A percentile compares a stretch with the other conserved stretches of the same genome.
Conservation (phyloP, 306 rosid genomes). For the Potentilla sterilis region DNA sequence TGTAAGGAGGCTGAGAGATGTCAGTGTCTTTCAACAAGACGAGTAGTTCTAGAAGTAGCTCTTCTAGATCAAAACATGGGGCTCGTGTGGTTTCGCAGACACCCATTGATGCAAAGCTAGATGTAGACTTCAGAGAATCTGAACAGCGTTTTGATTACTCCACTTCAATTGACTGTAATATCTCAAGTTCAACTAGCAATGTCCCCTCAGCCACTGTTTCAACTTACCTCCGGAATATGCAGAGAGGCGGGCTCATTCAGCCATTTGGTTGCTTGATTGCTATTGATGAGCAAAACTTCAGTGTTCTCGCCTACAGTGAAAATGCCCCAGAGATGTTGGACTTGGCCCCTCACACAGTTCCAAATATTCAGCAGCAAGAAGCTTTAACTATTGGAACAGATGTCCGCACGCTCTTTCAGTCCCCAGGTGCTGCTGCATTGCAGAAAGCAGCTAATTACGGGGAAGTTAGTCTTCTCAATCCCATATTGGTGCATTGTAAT, state of each 20-base stretch:
- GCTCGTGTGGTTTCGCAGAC: conserved; percentile 35
- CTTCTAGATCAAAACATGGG: conserved; percentile 28
- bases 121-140: conserved; percentile 32
- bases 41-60: conserved; percentile 27
- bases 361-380: conserved; percentile 41
- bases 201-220: conserved; percentile 37
- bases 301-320: conserved; percentile 41
- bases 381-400: conserved; percentile 42
- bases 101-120: conserved; percentile 43
- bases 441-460: conserved; percentile 38
- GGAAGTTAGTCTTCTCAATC: conserved; percentile 44
- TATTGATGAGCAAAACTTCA: conserved; percentile 32
- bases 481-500: conserved; percentile 39
- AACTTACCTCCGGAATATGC: conserved; percentile 41
- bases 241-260: conserved; percentile 43
- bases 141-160: conserved; percentile 28
- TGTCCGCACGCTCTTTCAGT: conserved; percentile 37
- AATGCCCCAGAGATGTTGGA: conserved; percentile 51
- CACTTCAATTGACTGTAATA: conserved; percentile 30
- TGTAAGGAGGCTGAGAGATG: conserved; percentile 27
- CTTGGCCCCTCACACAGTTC: conserved; percentile 47
- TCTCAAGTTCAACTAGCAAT: conserved; percentile 33
- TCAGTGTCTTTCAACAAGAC: conserved; percentile 32
- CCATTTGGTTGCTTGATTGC: conserved; percentile 48
- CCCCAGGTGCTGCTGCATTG: conserved; percentile 41